Evolutionary conservation across 306 rosid genomes (phyloP), one percentile per base, ranked within the genome.

Genomic region (Medicago arabica): DNA sequence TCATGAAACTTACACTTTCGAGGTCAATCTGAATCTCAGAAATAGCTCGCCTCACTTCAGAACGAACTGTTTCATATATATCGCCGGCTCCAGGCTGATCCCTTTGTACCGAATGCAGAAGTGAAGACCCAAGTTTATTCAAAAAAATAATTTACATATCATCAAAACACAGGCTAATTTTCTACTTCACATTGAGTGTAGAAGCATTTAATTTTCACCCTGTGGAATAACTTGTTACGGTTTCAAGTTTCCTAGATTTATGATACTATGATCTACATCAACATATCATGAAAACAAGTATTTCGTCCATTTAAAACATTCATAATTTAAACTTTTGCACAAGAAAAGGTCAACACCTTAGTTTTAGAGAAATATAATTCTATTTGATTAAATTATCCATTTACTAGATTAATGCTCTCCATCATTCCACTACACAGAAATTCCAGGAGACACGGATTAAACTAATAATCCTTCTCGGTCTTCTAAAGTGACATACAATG

Each of bases 31-130:
- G 98, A 68, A 95, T 89, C 82, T 92, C 97, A 51, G 87, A 86
- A 75, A 95, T 86, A 64, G 93, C 98, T 34, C 92, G 96, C 76
- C 93, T 89, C 73, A 95, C 97, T 92, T 95, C 97, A 43, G 87
- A 83, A 34, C 96, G 91, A 76, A 92, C 94, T 9, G 97, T 88
- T 83, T 92, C 96, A 85, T 90, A 89, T 71, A 95, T 85, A 77
- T 85, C 88, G 62, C 81, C 74, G 40, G 80, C 80, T 84, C 81
- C 90, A 59, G 81, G 64, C 17, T 63, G 49, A 72, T 82, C 78
- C 71, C 67, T 84, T 49, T 76, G 84, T 59, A 51, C 87, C 9
- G 87, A 81, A 96, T 94, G 86, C 76, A 81, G 75, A 80, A 69
- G 67, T 65, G 47, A 58, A 12, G 59, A 76, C 25, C 72, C 59